A percentile compares a stretch with the other conserved stretches of the same genome.
Conservation (phyloP, 257 asterid species). For the Nicotiana tabacum region DNA sequence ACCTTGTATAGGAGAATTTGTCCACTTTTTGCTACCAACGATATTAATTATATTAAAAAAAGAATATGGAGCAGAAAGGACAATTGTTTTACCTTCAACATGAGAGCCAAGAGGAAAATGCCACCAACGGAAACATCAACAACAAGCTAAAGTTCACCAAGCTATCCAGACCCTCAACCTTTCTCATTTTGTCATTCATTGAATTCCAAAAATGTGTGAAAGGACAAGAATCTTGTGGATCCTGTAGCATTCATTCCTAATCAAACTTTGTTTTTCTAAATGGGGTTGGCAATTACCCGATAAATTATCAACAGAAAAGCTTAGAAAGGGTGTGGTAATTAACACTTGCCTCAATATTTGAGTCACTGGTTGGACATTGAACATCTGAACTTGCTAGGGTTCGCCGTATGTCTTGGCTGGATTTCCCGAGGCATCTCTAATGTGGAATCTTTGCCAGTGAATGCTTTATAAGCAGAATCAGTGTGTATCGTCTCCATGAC, state of each 20-base stretch:
- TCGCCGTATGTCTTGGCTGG: no score
- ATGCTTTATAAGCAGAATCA: no score
- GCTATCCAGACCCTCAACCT: constrained; percentile 40
- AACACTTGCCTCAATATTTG: no score
- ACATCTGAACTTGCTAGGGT: no score
- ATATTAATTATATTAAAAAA: not conserved
- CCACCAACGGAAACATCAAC: constrained; percentile 56
- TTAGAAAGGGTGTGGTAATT: not conserved
- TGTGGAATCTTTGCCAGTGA: no score
- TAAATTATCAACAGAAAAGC: not conserved
- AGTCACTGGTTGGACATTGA: no score
- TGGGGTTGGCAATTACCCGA: not conserved
- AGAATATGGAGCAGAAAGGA: constrained; percentile 6
- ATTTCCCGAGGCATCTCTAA: no score
- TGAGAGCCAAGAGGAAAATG: constrained; percentile 65
- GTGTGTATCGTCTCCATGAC: no score
- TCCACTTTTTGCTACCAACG: not conserved
- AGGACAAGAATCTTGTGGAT: constrained; percentile 50
- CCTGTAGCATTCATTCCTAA: constrained; percentile 31
- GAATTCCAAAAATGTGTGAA: constrained; percentile 53
- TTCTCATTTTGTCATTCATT: constrained; percentile 41
- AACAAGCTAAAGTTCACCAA: constrained; percentile 62
- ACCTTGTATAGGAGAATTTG: not conserved
- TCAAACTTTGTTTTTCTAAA: constrained; percentile 5
- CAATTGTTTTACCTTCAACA: constrained; percentile 35